Base-by-base conservation (phyloP, 2,329 filamentous ascomycete genomes). In the Lojkania enalia region DNA sequence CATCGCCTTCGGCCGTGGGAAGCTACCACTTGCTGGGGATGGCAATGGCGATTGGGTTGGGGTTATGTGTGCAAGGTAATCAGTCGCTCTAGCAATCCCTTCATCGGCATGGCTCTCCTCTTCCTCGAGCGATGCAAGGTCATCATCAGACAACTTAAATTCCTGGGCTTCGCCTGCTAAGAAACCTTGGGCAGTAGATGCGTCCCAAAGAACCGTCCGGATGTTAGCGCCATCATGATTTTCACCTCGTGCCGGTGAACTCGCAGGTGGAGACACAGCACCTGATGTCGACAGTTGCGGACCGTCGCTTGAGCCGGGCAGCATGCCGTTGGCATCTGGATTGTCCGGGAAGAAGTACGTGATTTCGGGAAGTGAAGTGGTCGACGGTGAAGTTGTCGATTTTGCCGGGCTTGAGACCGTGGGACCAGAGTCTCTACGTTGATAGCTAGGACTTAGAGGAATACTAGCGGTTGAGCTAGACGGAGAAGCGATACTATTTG, bases 401-500 rank as follows among this genome's bases (percentile, higher is more conserved):
- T 27, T 41, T 3, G 27, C 36, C 2, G 38, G 25, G 15, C 5
- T 39, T 20, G 38, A 29, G 31, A 48, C 25, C 45, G 51, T 38
- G 25, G 46, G 37, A 27, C 35, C 40, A 35, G 46, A 44, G 39
- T 51, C 46, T 40, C 39, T 45, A 16, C 43, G 39, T 14, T 44
- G 20, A 48, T 40, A 5, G 21, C 33, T 11, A 12, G 19, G 9
- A 15, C 6, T 36, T n/a, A 33, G 11, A 5, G 33, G 33, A 11
- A 36, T 21, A 13, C 18, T 21, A 7, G 20, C 14, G 23, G 49
- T 25, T 12, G 60, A 62, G n/a, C 37, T 44, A 4, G 46, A 35
- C 14, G 57, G 35, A 13, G 63, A 67, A 16, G 58, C 55, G 18
- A 66, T 39, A 0, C 64, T 64, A 21, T 64, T 63, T 32, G 64